Percentiles rank a stretch among this genome's conserved stretches.
Evolutionary conservation across 2,329 filamentous ascomycete species (phyloP).

Genomic region (Curvularia sp.): DNA sequence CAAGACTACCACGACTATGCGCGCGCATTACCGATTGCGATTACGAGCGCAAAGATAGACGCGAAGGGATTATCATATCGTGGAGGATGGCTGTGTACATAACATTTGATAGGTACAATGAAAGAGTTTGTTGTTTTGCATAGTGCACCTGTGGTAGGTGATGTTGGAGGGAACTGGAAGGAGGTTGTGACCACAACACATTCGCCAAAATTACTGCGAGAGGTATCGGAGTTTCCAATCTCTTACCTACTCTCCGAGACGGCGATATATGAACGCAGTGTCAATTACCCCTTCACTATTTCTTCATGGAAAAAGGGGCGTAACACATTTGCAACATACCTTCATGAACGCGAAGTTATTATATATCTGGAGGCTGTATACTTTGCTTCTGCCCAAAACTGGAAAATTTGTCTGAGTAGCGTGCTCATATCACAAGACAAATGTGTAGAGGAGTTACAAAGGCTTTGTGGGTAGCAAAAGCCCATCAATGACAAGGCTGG

Average conservation of each 20-base stretch:
- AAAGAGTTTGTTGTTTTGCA: slow-evolving; percentile 7
- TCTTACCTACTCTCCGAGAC: slow-evolving; percentile 42
- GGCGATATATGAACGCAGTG: slow-evolving; percentile 51
- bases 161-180: background rate
- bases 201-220: slow-evolving; percentile 42
- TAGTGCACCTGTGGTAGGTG: slow-evolving; percentile 7
- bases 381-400: background rate
- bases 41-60: background rate
- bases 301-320: slow-evolving; percentile 41
- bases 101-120: slow-evolving; percentile 12
- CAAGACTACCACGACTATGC: slow-evolving; percentile 11
- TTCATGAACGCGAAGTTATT: background rate
- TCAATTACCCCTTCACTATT: slow-evolving; percentile 50
- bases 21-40: slow-evolving; percentile 6
- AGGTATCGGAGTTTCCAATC: slow-evolving; percentile 35
- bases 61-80: background rate
- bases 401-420: background rate
- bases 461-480: background rate
- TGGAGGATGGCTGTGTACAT: slow-evolving; percentile 7
- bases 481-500: background rate
- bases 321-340: slow-evolving; percentile 50
- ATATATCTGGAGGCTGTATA: background rate
- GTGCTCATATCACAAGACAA: background rate
- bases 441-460: background rate
- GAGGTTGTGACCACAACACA: background rate